These are phyloP conservation scores for Hypoxylon crocopeplum DNA, from an alignment of 495 filamentous ascomycete species.

Conservation along the genomic window DNA sequence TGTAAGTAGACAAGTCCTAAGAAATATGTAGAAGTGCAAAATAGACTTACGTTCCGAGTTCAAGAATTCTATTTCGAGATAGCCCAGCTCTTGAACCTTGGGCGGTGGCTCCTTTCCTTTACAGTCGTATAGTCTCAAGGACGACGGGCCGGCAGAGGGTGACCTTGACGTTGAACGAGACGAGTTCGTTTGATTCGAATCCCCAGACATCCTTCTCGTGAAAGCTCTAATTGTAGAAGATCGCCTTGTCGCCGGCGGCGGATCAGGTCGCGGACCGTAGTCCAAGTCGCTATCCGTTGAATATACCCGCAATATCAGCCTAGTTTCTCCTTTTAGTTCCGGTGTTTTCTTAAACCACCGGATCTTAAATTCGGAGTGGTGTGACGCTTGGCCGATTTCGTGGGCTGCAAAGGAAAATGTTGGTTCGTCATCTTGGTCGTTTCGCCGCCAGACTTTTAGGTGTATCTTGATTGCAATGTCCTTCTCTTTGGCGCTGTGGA, in stretches of 20 bases:
- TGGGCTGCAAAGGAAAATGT: conserved; percentile 34
- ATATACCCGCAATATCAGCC: conserved; percentile 19
- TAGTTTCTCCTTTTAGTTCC: conserved; percentile 25
- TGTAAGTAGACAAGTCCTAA: neutral
- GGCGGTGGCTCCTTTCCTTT: conserved; percentile 18
- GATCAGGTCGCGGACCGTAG: neutral
- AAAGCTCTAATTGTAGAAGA: conserved; percentile 6
- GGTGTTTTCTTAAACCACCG: conserved; percentile 34
- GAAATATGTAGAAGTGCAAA: neutral
- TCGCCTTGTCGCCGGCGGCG: too few relatives aligned
- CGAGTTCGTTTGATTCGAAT: neutral
- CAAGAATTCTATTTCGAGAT: conserved; percentile 34
- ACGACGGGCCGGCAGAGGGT: neutral
- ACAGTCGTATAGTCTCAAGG: conserved; percentile 7
- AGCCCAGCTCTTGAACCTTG: conserved; percentile 17
- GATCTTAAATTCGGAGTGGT: conserved; percentile 30
- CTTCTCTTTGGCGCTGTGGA: conserved; percentile 16
- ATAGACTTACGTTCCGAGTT: conserved; percentile 11
- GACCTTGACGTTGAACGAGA: conserved; percentile 5
- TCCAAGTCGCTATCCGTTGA: conserved; percentile 15
- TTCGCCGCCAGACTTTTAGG: conserved; percentile 30
- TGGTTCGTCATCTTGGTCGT: conserved; percentile 16
- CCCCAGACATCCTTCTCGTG: conserved; percentile 6
- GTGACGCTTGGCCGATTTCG: neutral
- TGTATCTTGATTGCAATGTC: conserved; percentile 23